phyloP scores from a whole-genome alignment of 768 basidiomycete genomes.

The Suillus variegatus region DNA sequence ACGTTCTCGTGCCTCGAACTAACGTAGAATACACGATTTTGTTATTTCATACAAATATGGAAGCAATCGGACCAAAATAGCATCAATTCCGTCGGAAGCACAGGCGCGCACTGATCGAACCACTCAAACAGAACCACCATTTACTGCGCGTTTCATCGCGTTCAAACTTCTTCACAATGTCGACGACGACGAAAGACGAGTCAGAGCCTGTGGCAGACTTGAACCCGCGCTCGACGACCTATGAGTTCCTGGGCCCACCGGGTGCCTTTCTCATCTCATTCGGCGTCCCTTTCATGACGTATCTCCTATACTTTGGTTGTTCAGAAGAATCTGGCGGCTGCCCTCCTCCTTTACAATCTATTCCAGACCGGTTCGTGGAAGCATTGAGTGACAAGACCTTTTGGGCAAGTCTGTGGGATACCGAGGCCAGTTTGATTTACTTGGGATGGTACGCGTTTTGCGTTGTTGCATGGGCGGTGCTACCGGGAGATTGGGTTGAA shows the following conservation, averaged over 20 bases:
- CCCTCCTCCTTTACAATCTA: conserved; percentile 49
- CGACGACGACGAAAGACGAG: conserved; percentile 14
- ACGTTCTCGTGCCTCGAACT: too few species aligned
- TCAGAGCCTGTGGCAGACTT: conserved; percentile 30
- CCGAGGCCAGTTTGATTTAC: conserved; percentile 74
- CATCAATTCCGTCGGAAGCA: not conserved
- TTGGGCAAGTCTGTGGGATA: conserved; percentile 85
- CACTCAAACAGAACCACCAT: not conserved
- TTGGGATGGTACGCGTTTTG: conserved; percentile 90
- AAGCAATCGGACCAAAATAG: conserved; percentile 6
- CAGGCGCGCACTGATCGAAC: not conserved
- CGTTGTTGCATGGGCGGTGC: conserved; percentile 74
- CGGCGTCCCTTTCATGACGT: conserved; percentile 69
- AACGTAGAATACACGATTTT: not conserved
- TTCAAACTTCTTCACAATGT: conserved; percentile 15
- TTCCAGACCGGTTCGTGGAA: conserved; percentile 45
- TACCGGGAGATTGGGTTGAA: conserved; percentile 74
- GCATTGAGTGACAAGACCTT: conserved; percentile 52
- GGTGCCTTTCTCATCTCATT: conserved; percentile 74
- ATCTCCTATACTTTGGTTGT: conserved; percentile 77
- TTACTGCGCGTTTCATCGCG: not conserved
- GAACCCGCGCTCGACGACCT: conserved; percentile 71
- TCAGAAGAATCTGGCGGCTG: conserved; percentile 72
- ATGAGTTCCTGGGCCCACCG: conserved; percentile 83
- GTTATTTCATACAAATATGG: not conserved